Evolutionary conservation across 768 basidiomycete genomes (phyloP), one percentile per base, ranked within the genome.

Genomic region (Tubosaeta brunneosetosa): DNA sequence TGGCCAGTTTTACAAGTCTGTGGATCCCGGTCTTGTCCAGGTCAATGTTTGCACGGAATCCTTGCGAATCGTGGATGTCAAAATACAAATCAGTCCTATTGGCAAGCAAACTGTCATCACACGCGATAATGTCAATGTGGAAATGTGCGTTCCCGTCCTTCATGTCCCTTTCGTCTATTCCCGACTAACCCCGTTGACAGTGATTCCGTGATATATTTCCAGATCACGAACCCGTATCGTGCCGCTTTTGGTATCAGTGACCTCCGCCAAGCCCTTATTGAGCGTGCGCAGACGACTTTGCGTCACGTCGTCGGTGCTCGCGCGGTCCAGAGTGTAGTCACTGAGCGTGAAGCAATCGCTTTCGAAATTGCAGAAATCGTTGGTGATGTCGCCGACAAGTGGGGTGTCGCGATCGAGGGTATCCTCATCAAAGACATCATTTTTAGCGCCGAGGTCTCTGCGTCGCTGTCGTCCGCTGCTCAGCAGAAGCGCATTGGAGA

Each of bases 401-500:
- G 95, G 95, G 95, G 95, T 68, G 95, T 98, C 40, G 79, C 88
- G 27, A 94, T 97, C 68, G 95, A 97, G 69, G 90, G 91, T 47
- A 94, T 98, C 73, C 84, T 97, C 66, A 90, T 91, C 76, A 91
- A 91, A 74, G 91, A 92, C 68, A 91, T 94, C 72, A 87, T 94
- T 72, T 97, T 97, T 79, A 88, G 86, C 49, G 56, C 87, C 44
- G 95, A 97, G 53, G 83, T 99, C 16, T 85, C 93, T 48, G 86
- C 91, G 9, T 91, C 91, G 16, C 79, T 99, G 45, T 95, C 93
- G 12, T 90, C 88, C 57, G 95, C 95, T 34, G 95, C 95, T 17
- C 94, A 97, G 66, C 93, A 95, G 73, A 97, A 97, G 81, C 83
- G 95, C 55, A 85, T 97, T 53, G 95, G 94, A 71, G 95, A 98